Evolutionary conservation across 108 stramenopile genomes (phyloP).

Genomic region (Nannochloropsis gaditana): DNA sequence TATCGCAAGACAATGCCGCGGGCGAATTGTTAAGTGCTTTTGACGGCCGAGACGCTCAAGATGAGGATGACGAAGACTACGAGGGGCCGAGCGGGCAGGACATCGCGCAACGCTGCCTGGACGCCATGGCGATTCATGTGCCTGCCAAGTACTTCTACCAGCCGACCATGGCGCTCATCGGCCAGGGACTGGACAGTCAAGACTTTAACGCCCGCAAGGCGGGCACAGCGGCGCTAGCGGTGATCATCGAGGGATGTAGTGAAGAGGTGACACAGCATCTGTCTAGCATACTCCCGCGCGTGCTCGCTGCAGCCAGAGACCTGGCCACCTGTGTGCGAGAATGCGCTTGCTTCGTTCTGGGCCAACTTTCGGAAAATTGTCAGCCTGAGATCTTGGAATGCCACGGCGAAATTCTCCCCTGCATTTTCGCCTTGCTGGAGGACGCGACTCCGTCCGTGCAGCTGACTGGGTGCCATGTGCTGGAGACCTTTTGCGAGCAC

Average conservation of each 20-base stretch:
- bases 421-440: slow-evolving; percentile 81
- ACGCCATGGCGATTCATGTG: slow-evolving; percentile 88
- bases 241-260: slow-evolving; percentile 85
- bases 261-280: slow-evolving; percentile 72
- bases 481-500: slow-evolving; percentile 97
- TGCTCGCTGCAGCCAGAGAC: slow-evolving; percentile 72
- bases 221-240: slow-evolving; percentile 86
- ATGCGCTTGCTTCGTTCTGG: slow-evolving; percentile 92
- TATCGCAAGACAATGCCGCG: slow-evolving; percentile 74
- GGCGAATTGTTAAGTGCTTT: slow-evolving; percentile 72
- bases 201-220: slow-evolving; percentile 80
- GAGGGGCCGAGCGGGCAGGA: slow-evolving; percentile 78
- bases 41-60: slow-evolving; percentile 71
- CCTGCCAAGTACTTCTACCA: slow-evolving; percentile 88
- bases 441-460: slow-evolving; percentile 60
- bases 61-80: slow-evolving; percentile 63
- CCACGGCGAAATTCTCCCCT: slow-evolving; percentile 73
- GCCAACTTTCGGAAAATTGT: slow-evolving; percentile 93
- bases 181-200: slow-evolving; percentile 65
- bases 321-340: slow-evolving; percentile 78
- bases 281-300: slow-evolving; percentile 68
- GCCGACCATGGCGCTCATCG: slow-evolving; percentile 72
- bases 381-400: slow-evolving; percentile 88
- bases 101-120: slow-evolving; percentile 89
- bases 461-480: slow-evolving; percentile 71